Evolutionary conservation across 225 moss, liverwort and hornwort genomes (phyloP).

Genomic region (Polytrichum commune): DNA sequence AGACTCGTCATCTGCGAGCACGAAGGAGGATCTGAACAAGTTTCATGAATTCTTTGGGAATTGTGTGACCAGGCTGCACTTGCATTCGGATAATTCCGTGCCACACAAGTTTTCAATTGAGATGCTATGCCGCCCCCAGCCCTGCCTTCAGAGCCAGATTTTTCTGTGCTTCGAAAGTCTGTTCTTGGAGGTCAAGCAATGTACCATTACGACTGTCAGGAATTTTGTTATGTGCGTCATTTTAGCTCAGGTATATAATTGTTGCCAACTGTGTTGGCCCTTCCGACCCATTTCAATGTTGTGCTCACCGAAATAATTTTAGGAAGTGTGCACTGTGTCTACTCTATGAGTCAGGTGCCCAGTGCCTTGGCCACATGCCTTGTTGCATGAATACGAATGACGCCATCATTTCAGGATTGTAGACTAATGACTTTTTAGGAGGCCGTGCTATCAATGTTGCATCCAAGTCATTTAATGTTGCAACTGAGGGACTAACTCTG

Average conservation of each 20-base stretch:
- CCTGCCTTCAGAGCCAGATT: conserved; percentile 27
- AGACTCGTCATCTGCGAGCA: neutral
- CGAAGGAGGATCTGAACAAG: neutral
- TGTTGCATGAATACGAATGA: neutral
- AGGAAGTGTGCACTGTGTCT: neutral
- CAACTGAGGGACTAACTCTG: neutral
- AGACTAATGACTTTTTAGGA: neutral
- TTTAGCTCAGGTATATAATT: conserved; percentile 21
- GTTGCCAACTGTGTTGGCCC: neutral
- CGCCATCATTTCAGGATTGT: neutral
- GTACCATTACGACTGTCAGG: conserved; percentile 22
- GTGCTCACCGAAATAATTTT: neutral
- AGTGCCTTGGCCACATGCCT: neutral
- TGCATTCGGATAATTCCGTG: conserved; percentile 21
- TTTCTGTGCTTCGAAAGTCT: conserved; percentile 28
- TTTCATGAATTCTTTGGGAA: neutral
- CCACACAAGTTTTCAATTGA: conserved; percentile 29
- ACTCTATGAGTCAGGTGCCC: neutral
- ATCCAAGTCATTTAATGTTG: neutral
- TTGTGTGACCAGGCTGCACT: conserved; percentile 23
- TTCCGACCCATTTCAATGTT: neutral
- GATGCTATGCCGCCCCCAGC: conserved; percentile 22
- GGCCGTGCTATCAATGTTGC: too few species aligned
- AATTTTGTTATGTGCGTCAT: conserved; percentile 27
- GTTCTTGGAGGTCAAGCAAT: conserved; percentile 21